Evolutionary conservation across 2,329 filamentous ascomycete genomes (phyloP), one percentile per base, ranked within the genome.

Genomic region (Penicillium nordicum): DNA sequence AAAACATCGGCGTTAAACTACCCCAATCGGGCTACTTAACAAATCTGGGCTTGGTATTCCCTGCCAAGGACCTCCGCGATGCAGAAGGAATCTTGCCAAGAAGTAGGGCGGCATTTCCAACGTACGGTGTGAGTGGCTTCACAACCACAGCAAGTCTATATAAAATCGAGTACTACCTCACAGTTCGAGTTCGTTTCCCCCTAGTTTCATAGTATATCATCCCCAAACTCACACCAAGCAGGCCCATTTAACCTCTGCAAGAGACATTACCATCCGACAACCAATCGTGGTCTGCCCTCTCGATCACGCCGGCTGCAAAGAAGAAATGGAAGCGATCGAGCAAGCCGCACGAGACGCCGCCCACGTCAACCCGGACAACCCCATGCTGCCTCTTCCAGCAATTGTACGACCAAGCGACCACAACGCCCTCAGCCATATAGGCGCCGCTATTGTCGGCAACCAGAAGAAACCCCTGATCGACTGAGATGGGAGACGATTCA

Each of bases 251-350:
- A 91, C 89, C 50, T 89, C 88, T 44, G 91, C 92, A 25, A 86
- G 89, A 74, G 93, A 99, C 72, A 96, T 99, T 53, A 81, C 86
- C 30, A 82, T 97, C 42, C 86, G 93, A 51, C 90, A 97, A 74
- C 92, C 91, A 5, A 97, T 99, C 56, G 91, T 97, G 34, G 94
- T 97, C 50, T 97, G 93, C 68, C 93, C 94, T 0, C 85, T 97
- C 60, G 94, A 99, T 69, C 91, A 97, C 69, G 90, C 95, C 63
- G 90, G 88, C 16, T 99, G 94, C 77, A 97, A 96, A 74, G 92
- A 97, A 71, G 94, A 97, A 77, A 97, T 99, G 91, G 92, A 96
- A 67, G 92, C 92, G 37, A 97, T 99, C 61, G 92, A 97, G 71
- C 91, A 96, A 75, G 90, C 94, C 0, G 94, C 94, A 42, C 93